Base-by-base conservation (phyloP, 2,329 filamentous ascomycete species). In the Alternaria conjuncta region DNA sequence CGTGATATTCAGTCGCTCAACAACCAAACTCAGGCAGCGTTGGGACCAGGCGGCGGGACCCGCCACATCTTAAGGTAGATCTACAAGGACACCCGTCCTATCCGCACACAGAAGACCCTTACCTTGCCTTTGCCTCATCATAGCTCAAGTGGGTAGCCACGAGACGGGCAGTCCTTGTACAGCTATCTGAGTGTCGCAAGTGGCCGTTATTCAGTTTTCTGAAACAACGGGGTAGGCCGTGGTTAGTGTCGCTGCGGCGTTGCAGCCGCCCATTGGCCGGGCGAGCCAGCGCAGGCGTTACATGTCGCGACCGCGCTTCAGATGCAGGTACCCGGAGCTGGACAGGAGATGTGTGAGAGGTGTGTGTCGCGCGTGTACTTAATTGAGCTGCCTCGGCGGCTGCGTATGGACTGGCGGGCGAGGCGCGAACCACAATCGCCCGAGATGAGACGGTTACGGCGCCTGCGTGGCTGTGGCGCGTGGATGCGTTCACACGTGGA, bases 1-100 rank as follows among this genome's bases (percentile, higher is more conserved):
- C 57, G 69, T 65, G 74, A 74, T 75, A 56, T 65, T 58, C 71
- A 66, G 73, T 69, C 60, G 66, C 64, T 74, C 72, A 75, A 71
- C 64, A 45, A 55, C 71, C 72, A 70, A 70, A 49, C 57, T 55
- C 49, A 61, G 46, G 59, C 60, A 57, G 41, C 32, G 49, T 25
- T 30, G 53, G 46, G 55, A 57, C 55, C 43, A 36, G 55, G 32
- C 44, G 32, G 44, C 50, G 58, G 61, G 60, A 30, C 50, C 61
- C 49, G 60, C 51, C 67, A 70, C 46, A 60, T 71, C 69, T 71
- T 71, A 67, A 61, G 66, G 64, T 65, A 64, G 67, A 74, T 72
- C 71, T 62, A 50, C 71, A 71, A 64, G 67, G 69, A 66, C 49
- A 47, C 26, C 51, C 23, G 20, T 36, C 56, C 56, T 53, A 28